A percentile compares a stretch with the other conserved stretches of the same genome.
These are phyloP conservation scores for Senna siamea DNA, from an alignment of 306 rosid species.

Conservation along the genomic window DNA sequence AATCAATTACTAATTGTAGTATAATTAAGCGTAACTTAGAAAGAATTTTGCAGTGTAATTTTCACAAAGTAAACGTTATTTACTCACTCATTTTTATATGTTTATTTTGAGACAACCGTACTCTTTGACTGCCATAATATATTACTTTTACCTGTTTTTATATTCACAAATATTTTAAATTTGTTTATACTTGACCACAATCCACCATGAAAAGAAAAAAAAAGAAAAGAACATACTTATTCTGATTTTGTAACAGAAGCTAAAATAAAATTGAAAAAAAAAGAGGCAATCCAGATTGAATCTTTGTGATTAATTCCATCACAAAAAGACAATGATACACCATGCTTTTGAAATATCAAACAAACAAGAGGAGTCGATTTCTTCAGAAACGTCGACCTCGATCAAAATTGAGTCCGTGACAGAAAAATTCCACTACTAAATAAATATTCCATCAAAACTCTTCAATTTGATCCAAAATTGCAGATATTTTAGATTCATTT, in stretches of 20 bases:
- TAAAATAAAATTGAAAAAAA: background rate
- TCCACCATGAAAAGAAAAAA: too few species aligned
- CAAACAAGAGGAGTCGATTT: background rate
- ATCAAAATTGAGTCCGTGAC: background rate
- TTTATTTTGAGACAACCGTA: too few species aligned
- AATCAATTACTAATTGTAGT: too few species aligned
- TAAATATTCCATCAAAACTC: background rate
- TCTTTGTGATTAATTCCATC: background rate
- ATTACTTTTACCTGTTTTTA: too few species aligned
- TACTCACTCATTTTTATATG: too few species aligned
- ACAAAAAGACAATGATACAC: background rate
- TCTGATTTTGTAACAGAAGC: background rate
- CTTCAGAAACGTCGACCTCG: background rate
- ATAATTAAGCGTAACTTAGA: too few species aligned
- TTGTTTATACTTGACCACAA: too few species aligned
- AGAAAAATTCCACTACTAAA: constrained; percentile 1
- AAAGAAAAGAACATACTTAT: too few species aligned
- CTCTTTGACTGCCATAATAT: too few species aligned
- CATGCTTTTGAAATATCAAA: background rate
- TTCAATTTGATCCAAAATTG: constrained; percentile 13
- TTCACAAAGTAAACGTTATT: too few species aligned
- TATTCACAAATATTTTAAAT: too few species aligned
- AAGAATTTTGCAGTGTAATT: too few species aligned
- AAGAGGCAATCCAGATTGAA: background rate
- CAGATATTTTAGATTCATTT: constrained; percentile 13